phyloP scores from a whole-genome alignment of 2,329 filamentous ascomycete species.

The Penicillium sp. region DNA sequence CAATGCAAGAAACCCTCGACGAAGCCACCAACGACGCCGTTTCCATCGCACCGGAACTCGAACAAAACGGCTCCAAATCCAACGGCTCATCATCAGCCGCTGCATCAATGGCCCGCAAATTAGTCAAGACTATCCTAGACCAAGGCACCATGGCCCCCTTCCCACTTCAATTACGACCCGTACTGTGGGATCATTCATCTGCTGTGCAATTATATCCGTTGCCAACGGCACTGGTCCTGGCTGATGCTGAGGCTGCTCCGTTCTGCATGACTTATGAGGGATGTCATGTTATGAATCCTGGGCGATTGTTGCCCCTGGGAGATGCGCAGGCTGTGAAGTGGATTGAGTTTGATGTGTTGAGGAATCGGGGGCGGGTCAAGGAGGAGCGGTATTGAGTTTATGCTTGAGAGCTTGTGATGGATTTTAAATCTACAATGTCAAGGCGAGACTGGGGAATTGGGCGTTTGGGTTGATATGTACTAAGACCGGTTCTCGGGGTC shows the following conservation, averaged over 20 bases:
- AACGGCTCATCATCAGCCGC: constrained; percentile 37
- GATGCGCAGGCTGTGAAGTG: constrained; percentile 75
- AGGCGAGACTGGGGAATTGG: background rate
- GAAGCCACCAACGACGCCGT: constrained; percentile 23
- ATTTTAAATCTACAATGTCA: background rate
- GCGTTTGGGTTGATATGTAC: background rate
- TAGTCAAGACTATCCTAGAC: constrained; percentile 90
- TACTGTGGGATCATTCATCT: constrained; percentile 86
- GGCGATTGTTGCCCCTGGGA: constrained; percentile 72
- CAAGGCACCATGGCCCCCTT: constrained; percentile 91
- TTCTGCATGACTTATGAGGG: constrained; percentile 94
- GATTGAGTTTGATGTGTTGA: constrained; percentile 82
- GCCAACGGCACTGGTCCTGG: constrained; percentile 80
- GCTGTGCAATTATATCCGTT: constrained; percentile 84
- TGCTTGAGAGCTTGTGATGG: background rate
- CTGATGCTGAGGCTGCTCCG: constrained; percentile 79
- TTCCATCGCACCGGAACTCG: constrained; percentile 42
- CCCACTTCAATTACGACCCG: constrained; percentile 75
- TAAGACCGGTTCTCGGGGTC: background rate
- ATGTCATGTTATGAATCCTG: constrained; percentile 94
- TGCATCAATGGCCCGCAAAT: constrained; percentile 66
- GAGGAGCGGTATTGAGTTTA: constrained; percentile 63
- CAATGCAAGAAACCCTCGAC: constrained; percentile 37
- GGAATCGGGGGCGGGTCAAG: constrained; percentile 64
- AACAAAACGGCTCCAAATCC: constrained; percentile 23